A percentile compares a stretch with the other conserved stretches of the same genome.
Evolutionary conservation across 2,329 filamentous ascomycete species (phyloP).

Genomic region (Colletotrichum sansevieriae): DNA sequence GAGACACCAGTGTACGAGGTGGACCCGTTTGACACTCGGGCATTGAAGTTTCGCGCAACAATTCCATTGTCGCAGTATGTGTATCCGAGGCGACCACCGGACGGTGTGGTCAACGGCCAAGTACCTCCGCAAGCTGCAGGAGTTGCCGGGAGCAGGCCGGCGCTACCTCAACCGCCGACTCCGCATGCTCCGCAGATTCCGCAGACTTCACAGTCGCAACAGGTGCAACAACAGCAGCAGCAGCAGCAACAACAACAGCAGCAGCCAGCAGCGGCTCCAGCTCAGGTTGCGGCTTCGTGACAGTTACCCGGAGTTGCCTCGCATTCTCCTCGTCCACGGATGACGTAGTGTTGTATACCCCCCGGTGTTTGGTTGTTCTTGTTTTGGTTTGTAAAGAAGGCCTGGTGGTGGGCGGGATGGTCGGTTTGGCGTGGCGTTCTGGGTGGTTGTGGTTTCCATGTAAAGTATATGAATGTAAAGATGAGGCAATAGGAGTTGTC

Average conservation of each 20-base stretch:
- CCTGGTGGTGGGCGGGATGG: constrained; percentile 33
- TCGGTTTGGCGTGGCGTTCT: constrained; percentile 40
- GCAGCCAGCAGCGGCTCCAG: constrained; percentile 31
- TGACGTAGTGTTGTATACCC: constrained; percentile 41
- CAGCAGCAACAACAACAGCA: constrained; percentile 41
- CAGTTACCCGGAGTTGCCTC: not conserved
- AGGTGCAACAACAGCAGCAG: constrained; percentile 43
- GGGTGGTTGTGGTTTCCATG: constrained; percentile 28
- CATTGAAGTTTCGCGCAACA: constrained; percentile 72
- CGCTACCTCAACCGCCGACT: constrained; percentile 42
- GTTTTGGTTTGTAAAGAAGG: constrained; percentile 33
- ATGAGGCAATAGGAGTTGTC: constrained; percentile 25
- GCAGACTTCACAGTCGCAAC: constrained; percentile 39
- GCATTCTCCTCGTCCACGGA: constrained; percentile 34
- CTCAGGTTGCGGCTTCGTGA: constrained; percentile 32
- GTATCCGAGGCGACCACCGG: constrained; percentile 52
- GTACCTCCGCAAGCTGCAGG: constrained; percentile 20
- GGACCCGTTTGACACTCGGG: constrained; percentile 75
- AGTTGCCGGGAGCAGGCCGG: constrained; percentile 40
- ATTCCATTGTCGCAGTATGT: constrained; percentile 64
- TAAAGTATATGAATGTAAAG: constrained; percentile 38
- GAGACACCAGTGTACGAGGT: constrained; percentile 80
- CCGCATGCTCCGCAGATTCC: constrained; percentile 27
- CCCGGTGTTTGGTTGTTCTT: constrained; percentile 38
- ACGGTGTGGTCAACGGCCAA: constrained; percentile 43